These are phyloP conservation scores for Claviceps sp. DNA, from an alignment of 2,329 filamentous ascomycete species.

Conservation along the genomic window DNA sequence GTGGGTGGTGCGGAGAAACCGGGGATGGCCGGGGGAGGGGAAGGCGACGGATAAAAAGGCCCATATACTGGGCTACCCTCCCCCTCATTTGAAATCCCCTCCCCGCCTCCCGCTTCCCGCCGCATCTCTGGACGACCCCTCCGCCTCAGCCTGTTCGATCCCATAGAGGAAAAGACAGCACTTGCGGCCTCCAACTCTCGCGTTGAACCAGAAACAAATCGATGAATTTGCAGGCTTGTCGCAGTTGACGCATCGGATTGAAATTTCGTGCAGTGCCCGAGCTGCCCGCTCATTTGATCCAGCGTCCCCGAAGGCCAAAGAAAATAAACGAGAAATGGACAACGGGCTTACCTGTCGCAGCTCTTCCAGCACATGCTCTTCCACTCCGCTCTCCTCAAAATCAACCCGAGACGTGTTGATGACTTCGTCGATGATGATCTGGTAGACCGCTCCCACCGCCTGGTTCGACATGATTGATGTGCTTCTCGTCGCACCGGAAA, in stretches of 20 bases:
- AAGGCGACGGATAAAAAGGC: slow-evolving; percentile 37
- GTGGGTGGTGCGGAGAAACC: neutral
- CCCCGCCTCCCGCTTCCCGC: slow-evolving; percentile 11
- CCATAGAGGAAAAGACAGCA: no score
- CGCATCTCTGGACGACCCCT: slow-evolving; percentile 2
- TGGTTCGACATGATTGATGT: slow-evolving; percentile 40
- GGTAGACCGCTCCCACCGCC: slow-evolving; percentile 64
- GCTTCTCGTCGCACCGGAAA: slow-evolving; percentile 1
- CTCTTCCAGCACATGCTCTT: slow-evolving; percentile 74
- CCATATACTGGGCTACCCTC: slow-evolving; percentile 42
- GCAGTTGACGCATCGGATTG: neutral
- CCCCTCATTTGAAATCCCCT: slow-evolving; percentile 26
- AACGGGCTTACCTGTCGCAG: slow-evolving; percentile 63
- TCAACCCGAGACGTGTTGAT: slow-evolving; percentile 85
- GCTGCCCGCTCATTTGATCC: neutral
- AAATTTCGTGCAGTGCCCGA: neutral
- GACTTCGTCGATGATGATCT: slow-evolving; percentile 67
- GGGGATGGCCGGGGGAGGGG: slow-evolving; percentile 10
- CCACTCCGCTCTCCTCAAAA: slow-evolving; percentile 92
- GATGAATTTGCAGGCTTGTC: no score
- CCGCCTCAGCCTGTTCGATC: neutral
- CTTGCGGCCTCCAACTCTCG: no score
- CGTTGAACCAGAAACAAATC: no score
- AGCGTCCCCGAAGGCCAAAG: neutral
- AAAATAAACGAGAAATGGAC: neutral